Percentiles rank a stretch among this genome's conserved stretches.
Conservation (phyloP, 31 red algal genomes). For the Asparagopsis taxiformis region DNA sequence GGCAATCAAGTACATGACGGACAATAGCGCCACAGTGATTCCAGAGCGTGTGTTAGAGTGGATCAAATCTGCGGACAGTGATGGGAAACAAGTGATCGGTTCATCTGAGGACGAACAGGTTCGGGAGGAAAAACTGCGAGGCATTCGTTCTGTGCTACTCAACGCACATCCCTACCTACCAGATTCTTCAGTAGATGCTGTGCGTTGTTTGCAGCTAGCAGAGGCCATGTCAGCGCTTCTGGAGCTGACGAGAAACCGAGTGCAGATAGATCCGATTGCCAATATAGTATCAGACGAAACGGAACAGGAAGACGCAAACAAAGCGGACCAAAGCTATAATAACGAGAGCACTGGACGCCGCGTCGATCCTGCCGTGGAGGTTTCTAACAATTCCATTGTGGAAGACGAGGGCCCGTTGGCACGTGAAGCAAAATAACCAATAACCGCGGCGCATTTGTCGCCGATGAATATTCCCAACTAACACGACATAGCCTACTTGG, state of each 20-base stretch:
- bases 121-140: slow-evolving; percentile 15
- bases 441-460: too few species aligned
- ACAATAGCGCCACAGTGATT: slow-evolving; percentile 15
- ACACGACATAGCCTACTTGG: too few species aligned
- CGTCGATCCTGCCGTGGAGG: too few species aligned
- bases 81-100: slow-evolving; percentile 1
- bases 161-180: slow-evolving; percentile 38
- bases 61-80: slow-evolving; percentile 8
- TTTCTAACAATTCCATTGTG: too few species aligned
- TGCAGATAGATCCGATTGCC: not conserved
- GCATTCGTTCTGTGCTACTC: slow-evolving; percentile 34
- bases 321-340: too few species aligned
- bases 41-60: slow-evolving; percentile 20
- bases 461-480: too few species aligned
- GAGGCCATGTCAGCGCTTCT: slow-evolving; percentile 55
- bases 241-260: slow-evolving; percentile 10
- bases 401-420: too few species aligned
- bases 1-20: slow-evolving; percentile 33
- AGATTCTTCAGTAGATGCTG: slow-evolving; percentile 63
- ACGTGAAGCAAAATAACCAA: too few species aligned
- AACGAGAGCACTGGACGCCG: too few species aligned
- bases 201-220: slow-evolving; percentile 52
- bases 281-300: too few species aligned
- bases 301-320: too few species aligned
- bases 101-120: slow-evolving; percentile 1